Base-by-base conservation (phyloP, 768 basidiomycete genomes). In the Russula lepida region DNA sequence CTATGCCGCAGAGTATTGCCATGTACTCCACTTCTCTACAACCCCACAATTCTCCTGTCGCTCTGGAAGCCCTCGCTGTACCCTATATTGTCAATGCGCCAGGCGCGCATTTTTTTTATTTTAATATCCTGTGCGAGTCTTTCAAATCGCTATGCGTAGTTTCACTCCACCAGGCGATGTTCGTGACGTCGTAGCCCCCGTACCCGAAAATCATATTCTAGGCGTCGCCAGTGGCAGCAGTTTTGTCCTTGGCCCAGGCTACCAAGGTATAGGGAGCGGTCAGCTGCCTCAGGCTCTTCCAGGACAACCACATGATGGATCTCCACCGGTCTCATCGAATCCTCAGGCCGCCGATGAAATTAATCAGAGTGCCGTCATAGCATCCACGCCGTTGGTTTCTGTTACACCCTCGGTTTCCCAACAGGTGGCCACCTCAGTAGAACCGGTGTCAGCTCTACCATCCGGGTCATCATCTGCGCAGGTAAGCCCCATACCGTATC, bases 51-150 rank as follows among this genome's bases (percentile, higher is more conserved):
- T 32, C 32, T 28, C 21, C 43, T 28, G 21, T n/a, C 39, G 51
- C 52, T 63, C 57, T 63, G 62, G 62, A 58, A 63, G 56, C 52
- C 6, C 47, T 43, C 15, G 37, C 23, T 44, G 35, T 58, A 39
- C 27, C 46, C 39, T 37, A 17, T 15, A 4, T 25, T 49, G 37
- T 63, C n/a, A n/a, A n/a, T 54, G 62, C 62, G 62, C 62, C 39
- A 27, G 52, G 62, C 46, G 62, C 57, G 57, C 56, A 11, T 33
- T 41, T 56, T 12, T 56, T 32, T n/a, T n/a, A n/a, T 13, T 37
- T n/a, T 48, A 4, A 17, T 12, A n/a, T 35, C 32, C 25, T 56
- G 43, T 44, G 43, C 43, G 43, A 44, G 43, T 33, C 2, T 43
- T 43, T 28, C 23, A 23, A 21, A 21, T 41, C 41, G 21, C 27